Evolutionary conservation across 306 rosid genomes (phyloP), one percentile per base, ranked within the genome.

Genomic region (Vigna reflexopilosa): DNA sequence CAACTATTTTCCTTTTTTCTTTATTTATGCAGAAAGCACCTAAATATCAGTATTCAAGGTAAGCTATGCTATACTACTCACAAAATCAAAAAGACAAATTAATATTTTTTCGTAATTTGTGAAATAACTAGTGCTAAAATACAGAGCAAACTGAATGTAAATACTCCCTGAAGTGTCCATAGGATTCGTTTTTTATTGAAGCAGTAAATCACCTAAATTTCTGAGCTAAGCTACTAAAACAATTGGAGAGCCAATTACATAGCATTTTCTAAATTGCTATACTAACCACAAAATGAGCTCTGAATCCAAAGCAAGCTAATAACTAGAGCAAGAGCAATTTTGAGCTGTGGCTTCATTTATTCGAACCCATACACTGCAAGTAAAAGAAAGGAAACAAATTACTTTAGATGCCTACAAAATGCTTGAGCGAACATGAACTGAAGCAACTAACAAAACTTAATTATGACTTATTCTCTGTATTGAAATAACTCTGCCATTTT

Each of bases 261-360:
- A 51, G 36, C 9, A 42, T 26, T 45, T 62, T 67, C 38, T 42
- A 72, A 66, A 62, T 20, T 44, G 36, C 30, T 38, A 68, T 79
- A 87, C 98, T 89, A 65, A 93, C 99, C 96, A 58, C 93, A 86
- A 76, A 85, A 36, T 59, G 87, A 78, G 76, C 28, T 85, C 67
- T 63, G 93, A 90, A 90, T 78, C 87, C 77, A 83, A 77, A 92
- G 70, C 82, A 88, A 79, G 88, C 82, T 81, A 76, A 89, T 45
- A 44, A 91, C 63, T 76, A 82, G 77, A 81, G 89, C 83, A 78
- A 89, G 67, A 87, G 72, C 63, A 82, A 83, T 78, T 75, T 86
- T 71, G 77, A 75, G 77, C 72, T 72, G 84, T 28, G 44, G 63
- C 93, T 89, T 92, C 98, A 93, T 95, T 75, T 86, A 80, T 68